Evolutionary conservation across 139 green algal species (phyloP), one percentile per base, ranked within the genome.

Genomic region (Pleodorina starrii): DNA sequence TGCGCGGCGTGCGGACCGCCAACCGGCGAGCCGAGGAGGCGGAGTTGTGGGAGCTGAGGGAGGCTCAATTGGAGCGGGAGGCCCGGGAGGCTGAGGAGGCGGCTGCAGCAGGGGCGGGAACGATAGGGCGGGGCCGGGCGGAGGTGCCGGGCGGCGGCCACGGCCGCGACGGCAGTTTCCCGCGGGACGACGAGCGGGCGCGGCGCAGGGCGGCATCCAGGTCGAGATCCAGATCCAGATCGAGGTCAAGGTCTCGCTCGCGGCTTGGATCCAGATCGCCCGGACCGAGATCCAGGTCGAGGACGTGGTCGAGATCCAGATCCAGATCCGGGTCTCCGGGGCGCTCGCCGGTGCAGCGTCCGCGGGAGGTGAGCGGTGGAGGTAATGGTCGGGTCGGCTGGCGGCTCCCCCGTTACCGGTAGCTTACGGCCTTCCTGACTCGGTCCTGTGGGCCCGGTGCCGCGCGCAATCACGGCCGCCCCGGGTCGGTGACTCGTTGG

Each of bases 21-120:
- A 97, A 97, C 92, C 88, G 77, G 40, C 85, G 91, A 25, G 90
- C 73, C n/a, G 89, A 96, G 17, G 94, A 96, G 84, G 77, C 81
- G 27, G 85, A 92, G 76, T 90, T 97, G 92, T 97, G 94, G 94
- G 91, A 93, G 81, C 84, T 74, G 42, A 75, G 90, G 60, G 77
- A 95, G 71, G 68, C 60, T 40, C 86, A 92, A 86, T 46, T 57
- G 50, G 77, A 91, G 66, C 81, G 91, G 46, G 91, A 94, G 84
- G 66, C 87, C 43, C 81, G 91, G 46, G 91, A 94, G 84, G 66
- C 87, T 44, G 44, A 85, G n/a, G 48, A 84, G 76, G 48, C 76
- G 48, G 32, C 12, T 46, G 69, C 4, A 11, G 63, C 63, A 5
- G 68, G 6, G 35, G 69, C 16, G 69, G 78, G 82, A 46, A n/a